Evolutionary conservation across 78 protist genomes (phyloP).

Genomic region (Isochrysis galbana): DNA sequence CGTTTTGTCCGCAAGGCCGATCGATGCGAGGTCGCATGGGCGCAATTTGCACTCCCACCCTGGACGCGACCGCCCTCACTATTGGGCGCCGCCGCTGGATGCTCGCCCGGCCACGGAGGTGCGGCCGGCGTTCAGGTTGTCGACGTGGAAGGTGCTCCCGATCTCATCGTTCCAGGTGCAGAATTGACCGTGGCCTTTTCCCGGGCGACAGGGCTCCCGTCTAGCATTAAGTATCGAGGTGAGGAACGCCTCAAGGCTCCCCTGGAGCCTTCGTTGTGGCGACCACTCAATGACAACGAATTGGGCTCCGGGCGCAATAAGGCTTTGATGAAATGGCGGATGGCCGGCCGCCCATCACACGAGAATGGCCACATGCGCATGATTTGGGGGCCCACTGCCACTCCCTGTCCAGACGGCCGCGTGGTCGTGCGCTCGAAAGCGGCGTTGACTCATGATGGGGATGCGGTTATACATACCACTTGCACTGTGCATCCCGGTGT

Average conservation of each 20-base stretch:
- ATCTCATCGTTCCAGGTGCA: not conserved
- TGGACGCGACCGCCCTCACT: too few species aligned
- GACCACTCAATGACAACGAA: constrained; percentile 9
- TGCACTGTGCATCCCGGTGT: not conserved
- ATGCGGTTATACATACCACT: not conserved
- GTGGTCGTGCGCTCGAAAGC: not conserved
- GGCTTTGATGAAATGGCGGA: not conserved
- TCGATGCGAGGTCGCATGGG: not conserved
- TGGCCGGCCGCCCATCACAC: not conserved
- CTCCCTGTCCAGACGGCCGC: not conserved
- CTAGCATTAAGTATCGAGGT: not conserved
- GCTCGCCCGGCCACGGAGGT: too few species aligned
- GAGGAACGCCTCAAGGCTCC: not conserved
- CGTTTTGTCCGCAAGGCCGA: not conserved
- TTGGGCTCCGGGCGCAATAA: not conserved
- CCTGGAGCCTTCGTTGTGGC: not conserved
- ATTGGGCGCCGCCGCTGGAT: too few species aligned
- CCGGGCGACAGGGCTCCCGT: not conserved
- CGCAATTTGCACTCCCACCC: not conserved
- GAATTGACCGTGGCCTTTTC: not conserved
- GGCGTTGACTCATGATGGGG: not conserved
- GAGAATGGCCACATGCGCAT: too few species aligned
- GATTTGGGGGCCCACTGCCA: not conserved
- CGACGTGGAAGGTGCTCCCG: not conserved
- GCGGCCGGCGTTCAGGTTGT: not conserved